Evolutionary conservation across 1,139 yeast genomes (phyloP).

Genomic region (Pneumocystis oryctolagi): DNA sequence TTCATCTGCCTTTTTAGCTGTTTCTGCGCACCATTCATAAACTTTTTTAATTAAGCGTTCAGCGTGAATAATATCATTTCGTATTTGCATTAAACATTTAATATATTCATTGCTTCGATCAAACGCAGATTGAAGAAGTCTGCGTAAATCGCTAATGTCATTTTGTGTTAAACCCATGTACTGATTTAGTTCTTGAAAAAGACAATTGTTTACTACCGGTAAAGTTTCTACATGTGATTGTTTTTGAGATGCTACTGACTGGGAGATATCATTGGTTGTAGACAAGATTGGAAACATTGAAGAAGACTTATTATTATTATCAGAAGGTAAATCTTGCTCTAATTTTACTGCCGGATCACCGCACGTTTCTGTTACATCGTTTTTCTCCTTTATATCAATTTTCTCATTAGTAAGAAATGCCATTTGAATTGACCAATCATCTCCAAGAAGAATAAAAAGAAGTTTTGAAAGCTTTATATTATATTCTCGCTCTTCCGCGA

Average conservation of each 20-base stretch:
- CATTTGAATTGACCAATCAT: conserved; percentile 7
- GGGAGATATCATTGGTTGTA: not conserved
- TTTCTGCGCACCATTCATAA: conserved; percentile 9
- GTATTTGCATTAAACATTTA: conserved; percentile 7
- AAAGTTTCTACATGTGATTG: not conserved
- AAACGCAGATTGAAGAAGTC: conserved; percentile 9
- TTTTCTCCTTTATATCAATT: not conserved
- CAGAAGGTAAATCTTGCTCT: not conserved
- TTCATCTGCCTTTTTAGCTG: not conserved
- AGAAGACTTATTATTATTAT: not conserved
- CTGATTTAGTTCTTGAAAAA: not conserved
- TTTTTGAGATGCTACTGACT: not conserved
- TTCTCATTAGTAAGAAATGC: conserved; percentile 3
- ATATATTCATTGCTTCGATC: conserved; percentile 11
- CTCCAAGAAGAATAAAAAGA: conserved; percentile 9
- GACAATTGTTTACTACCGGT: not conserved
- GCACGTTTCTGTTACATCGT: not conserved
- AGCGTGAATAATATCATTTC: conserved; percentile 9
- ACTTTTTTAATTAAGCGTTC: conserved; percentile 5
- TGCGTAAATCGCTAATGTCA: conserved; percentile 9
- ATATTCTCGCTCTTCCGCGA: conserved; percentile 9
- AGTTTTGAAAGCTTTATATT: conserved; percentile 6
- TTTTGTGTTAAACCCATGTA: conserved; percentile 8
- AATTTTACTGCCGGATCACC: not conserved
- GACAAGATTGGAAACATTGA: not conserved